A percentile compares a stretch with the other conserved stretches of the same genome.
Evolutionary conservation across 2,329 filamentous ascomycete species (phyloP).

Genomic region (Fusarium sterilihyphosum): DNA sequence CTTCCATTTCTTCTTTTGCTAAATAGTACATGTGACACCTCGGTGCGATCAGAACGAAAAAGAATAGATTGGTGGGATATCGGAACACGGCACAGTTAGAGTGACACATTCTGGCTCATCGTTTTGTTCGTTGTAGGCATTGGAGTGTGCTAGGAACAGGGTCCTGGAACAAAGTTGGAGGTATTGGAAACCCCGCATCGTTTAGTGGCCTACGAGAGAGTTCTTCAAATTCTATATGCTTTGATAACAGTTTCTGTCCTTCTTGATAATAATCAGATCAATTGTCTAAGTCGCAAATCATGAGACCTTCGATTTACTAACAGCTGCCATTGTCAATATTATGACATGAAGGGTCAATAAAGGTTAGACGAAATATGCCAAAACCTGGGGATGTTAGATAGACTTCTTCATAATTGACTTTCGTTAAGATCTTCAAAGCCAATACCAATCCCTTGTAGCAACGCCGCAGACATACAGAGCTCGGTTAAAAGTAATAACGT

Average conservation of each 20-base stretch:
- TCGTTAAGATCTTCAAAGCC: not conserved
- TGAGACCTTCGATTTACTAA: not conserved
- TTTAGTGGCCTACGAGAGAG: not conserved
- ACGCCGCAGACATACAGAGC: not conserved
- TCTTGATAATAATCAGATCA: not conserved
- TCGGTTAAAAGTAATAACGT: slow-evolving; percentile 7
- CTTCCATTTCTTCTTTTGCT: not conserved
- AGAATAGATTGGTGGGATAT: not conserved
- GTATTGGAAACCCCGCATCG: not conserved
- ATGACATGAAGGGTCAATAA: not conserved
- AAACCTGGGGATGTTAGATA: not conserved
- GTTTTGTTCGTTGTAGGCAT: not conserved
- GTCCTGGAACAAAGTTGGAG: not conserved
- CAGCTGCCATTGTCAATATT: not conserved
- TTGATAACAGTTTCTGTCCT: not conserved
- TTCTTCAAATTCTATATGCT: not conserved
- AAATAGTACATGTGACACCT: slow-evolving; percentile 13
- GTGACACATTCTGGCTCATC: not conserved
- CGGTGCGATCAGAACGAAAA: not conserved
- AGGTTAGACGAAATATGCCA: not conserved
- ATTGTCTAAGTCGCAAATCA: not conserved
- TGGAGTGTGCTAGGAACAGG: not conserved
- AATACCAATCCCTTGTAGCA: not conserved
- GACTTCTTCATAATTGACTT: not conserved
- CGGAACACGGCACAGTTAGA: slow-evolving; percentile 8